A percentile compares a stretch with the other conserved stretches of the same genome.
These are phyloP conservation scores for Metschnikowia lochheadii DNA, from an alignment of 805 yeast species.

Conservation along the genomic window DNA sequence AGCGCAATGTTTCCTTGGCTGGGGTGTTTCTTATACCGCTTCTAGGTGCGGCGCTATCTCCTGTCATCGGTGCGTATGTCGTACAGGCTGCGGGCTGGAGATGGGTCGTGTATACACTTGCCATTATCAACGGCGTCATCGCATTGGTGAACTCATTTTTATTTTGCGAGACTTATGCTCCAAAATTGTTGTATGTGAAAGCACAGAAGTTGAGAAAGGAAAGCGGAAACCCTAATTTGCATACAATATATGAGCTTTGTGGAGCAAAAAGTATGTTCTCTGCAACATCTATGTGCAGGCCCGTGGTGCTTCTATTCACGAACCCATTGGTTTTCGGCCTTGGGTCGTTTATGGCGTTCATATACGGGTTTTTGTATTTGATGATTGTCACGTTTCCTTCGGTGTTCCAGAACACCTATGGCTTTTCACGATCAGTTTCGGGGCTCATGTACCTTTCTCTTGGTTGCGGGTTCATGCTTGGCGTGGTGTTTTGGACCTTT, in stretches of 20 bases:
- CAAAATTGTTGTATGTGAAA: conserved; percentile 27
- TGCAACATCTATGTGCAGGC: conserved; percentile 27
- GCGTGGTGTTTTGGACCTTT: conserved; percentile 30
- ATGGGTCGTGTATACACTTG: conserved; percentile 34
- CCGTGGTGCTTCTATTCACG: conserved; percentile 28
- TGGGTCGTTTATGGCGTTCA: conserved; percentile 40
- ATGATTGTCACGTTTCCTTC: conserved; percentile 39
- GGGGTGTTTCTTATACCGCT: conserved; percentile 35
- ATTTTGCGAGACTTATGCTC: conserved; percentile 35
- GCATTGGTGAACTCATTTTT: conserved; percentile 30
- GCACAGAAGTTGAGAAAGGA: conserved; percentile 27
- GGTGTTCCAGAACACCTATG: conserved; percentile 28
- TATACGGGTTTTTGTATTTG: conserved; percentile 39
- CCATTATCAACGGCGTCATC: conserved; percentile 32
- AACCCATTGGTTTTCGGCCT: conserved; percentile 39
- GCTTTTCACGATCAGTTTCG: conserved; percentile 27
- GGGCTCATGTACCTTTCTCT: conserved; percentile 39
- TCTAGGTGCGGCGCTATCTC: conserved; percentile 38
- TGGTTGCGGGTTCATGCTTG: conserved; percentile 35
- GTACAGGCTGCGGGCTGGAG: conserved; percentile 32
- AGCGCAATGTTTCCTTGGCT: conserved; percentile 33
- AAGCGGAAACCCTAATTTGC: conserved; percentile 35
- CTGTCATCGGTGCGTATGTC: conserved; percentile 34
- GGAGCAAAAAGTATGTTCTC: conserved; percentile 22
- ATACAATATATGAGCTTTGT: conserved; percentile 36